Evolutionary conservation across 139 green algal species (phyloP).

Genomic region (Edaphochlamys debaryana): DNA sequence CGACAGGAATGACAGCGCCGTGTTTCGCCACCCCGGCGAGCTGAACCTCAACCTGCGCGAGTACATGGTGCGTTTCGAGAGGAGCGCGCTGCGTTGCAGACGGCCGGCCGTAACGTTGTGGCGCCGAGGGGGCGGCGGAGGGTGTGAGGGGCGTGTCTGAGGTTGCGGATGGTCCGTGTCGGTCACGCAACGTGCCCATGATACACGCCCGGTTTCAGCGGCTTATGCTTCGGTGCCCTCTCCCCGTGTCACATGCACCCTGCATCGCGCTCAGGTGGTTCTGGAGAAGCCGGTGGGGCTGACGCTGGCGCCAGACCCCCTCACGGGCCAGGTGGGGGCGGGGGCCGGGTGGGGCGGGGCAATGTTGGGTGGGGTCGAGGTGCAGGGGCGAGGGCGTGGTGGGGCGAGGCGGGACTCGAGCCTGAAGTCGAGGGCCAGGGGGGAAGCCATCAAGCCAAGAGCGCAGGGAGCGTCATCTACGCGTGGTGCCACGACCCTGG

Average conservation of each 20-base stretch:
- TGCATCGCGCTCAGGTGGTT: constrained; percentile 21
- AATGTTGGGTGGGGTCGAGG: neutral
- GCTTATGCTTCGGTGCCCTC: no score
- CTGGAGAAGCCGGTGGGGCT: constrained; percentile 70
- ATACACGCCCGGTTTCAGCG: no score
- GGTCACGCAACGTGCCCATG: no score
- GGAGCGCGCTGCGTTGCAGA: no score
- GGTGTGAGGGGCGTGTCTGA: no score
- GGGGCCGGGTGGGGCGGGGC: neutral
- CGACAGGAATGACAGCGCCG: neutral
- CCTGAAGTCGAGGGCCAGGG: neutral
- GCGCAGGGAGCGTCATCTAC: no score
- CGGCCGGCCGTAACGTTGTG: no score
- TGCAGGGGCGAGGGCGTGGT: neutral
- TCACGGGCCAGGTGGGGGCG: constrained; percentile 49
- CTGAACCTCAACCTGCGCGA: constrained; percentile 52
- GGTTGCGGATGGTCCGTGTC: no score
- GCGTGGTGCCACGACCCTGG: no score
- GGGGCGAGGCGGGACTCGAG: no score
- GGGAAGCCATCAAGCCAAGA: no score
- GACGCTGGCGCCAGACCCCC: constrained; percentile 62
- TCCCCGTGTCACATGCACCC: neutral
- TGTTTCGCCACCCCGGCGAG: constrained; percentile 49
- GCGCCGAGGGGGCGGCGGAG: no score
- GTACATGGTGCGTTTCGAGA: constrained; percentile 54